phyloP scores from a whole-genome alignment of 176 grass and related monocot genomes.

The Oropetium thomaeum region DNA sequence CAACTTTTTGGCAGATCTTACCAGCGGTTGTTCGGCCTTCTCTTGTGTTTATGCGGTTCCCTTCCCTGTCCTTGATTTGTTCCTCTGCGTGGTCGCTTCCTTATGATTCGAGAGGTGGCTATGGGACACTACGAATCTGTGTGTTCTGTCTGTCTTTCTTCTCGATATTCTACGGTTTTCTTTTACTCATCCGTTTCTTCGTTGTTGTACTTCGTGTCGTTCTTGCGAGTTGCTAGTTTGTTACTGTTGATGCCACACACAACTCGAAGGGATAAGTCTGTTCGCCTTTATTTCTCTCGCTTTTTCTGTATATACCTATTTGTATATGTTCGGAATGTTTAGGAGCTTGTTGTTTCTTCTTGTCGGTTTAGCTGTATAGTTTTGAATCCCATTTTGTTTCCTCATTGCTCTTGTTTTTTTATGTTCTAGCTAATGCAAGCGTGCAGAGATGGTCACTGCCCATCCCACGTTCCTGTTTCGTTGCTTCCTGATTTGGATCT shows the following conservation, averaged over 20 bases:
- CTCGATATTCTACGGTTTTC: neutral
- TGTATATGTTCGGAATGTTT: neutral
- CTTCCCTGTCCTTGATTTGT: neutral
- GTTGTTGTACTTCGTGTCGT: neutral
- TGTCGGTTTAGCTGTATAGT: neutral
- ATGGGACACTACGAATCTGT: neutral
- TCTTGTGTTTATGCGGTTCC: neutral
- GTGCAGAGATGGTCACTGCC: neutral
- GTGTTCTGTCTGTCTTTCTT: neutral
- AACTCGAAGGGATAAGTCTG: neutral
- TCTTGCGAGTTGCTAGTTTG: neutral
- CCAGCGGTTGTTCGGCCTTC: neutral
- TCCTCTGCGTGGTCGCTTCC: neutral
- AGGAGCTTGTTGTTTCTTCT: neutral
- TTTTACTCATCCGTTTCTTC: slow-evolving; percentile 16
- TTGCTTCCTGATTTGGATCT: neutral
- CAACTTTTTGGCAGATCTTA: neutral
- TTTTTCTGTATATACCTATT: neutral
- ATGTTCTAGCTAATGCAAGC: neutral
- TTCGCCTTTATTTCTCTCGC: neutral
- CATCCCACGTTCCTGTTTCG: neutral
- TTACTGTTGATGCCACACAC: neutral
- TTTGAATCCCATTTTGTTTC: neutral
- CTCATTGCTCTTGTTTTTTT: neutral
- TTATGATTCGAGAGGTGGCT: neutral